Evolutionary conservation across 2,329 filamentous ascomycete species (phyloP).

Genomic region (Zasmidium angulare): DNA sequence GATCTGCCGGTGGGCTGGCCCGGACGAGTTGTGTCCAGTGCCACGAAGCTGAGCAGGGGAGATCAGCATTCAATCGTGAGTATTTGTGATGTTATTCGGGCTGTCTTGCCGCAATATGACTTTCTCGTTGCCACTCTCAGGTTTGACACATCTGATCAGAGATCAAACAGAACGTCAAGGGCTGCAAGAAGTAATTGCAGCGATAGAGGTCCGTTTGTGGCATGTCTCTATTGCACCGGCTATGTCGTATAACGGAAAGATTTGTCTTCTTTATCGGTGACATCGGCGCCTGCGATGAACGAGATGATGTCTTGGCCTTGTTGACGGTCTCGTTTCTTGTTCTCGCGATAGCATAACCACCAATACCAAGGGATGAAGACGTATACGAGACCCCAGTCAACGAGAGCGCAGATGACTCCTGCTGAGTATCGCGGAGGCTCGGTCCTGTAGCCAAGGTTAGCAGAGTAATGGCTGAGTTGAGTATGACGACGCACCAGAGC

Average conservation of each 20-base stretch:
- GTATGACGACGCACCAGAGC: slow-evolving; percentile 39
- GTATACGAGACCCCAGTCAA: slow-evolving; percentile 45
- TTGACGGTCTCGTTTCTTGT: slow-evolving; percentile 29
- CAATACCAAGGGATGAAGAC: slow-evolving; percentile 36
- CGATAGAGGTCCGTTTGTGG: no score
- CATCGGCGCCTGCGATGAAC: slow-evolving; percentile 27
- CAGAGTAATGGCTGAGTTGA: slow-evolving; percentile 33
- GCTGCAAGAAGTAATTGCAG: no score
- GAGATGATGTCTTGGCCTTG: slow-evolving; percentile 4
- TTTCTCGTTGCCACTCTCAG: no score
- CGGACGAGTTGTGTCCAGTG: no score
- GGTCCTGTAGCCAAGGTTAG: slow-evolving; percentile 56
- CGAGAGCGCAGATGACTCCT: slow-evolving; percentile 49
- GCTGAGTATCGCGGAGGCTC: slow-evolving; percentile 45
- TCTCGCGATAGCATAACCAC: slow-evolving; percentile 38
- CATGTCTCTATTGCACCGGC: no score
- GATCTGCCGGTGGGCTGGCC: no score
- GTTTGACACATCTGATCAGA: no score
- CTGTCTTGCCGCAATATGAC: no score
- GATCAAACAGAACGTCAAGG: no score
- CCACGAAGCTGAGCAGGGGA: no score
- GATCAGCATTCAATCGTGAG: no score
- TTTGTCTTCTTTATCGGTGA: slow-evolving; percentile 40
- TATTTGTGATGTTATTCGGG: no score
- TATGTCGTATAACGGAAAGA: slow-evolving; percentile 36